phyloP scores from a whole-genome alignment of 169 alveolate genomes.

The Eimeria zaria region DNA sequence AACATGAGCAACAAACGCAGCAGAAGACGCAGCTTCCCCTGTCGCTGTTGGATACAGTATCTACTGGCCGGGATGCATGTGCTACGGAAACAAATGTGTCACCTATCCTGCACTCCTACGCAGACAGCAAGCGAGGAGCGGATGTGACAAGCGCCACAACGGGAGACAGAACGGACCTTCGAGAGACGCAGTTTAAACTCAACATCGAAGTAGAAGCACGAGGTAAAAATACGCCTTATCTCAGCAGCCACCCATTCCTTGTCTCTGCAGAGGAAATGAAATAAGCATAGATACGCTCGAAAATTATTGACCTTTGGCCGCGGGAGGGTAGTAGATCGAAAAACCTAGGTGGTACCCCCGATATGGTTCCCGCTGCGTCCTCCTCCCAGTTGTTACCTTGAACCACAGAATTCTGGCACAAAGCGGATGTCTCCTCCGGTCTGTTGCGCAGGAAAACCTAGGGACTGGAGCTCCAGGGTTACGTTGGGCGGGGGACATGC shows the following conservation, averaged over 20 bases:
- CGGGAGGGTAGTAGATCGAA: background rate
- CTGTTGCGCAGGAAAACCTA: constrained; percentile 55
- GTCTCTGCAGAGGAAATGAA: constrained; percentile 30
- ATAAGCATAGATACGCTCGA: background rate
- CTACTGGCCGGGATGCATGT: background rate
- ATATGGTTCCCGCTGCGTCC: background rate
- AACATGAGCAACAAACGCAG: background rate
- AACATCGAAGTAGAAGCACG: constrained; percentile 62
- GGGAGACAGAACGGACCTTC: constrained; percentile 20
- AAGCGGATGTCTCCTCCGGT: constrained; percentile 75
- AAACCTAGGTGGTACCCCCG: background rate
- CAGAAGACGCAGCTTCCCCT: background rate
- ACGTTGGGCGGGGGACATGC: constrained; percentile 58
- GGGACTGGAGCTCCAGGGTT: constrained; percentile 54
- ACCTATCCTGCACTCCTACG: background rate
- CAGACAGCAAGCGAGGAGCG: background rate
- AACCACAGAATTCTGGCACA: constrained; percentile 51
- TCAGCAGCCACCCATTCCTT: constrained; percentile 75
- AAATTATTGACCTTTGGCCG: background rate
- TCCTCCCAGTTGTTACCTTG: constrained; percentile 15
- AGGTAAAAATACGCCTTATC: constrained; percentile 57
- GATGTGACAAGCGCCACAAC: background rate
- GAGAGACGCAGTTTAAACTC: constrained; percentile 70
- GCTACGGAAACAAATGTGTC: background rate
- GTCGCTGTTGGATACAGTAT: background rate